Conservation (phyloP, 179 eudicot species). For the Vitellaria paradoxa region DNA sequence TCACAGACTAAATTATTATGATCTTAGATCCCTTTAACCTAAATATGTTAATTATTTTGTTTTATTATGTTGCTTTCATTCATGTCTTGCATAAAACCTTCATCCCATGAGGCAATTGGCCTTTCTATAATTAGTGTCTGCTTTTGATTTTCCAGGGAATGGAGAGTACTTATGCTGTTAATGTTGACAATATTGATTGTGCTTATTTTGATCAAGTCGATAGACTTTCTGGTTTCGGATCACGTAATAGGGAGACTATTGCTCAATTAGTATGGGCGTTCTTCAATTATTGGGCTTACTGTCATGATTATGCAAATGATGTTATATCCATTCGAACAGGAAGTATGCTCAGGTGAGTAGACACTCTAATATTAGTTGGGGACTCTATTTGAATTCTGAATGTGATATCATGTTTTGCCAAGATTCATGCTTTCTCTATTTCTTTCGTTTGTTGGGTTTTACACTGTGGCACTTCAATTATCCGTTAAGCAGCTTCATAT, state of each 20-base stretch:
- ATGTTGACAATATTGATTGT: slow-evolving; percentile 65
- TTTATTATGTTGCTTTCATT: background rate
- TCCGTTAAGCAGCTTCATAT: background rate
- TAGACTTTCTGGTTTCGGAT: slow-evolving; percentile 65
- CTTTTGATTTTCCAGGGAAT: slow-evolving; percentile 51
- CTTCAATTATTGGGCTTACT: slow-evolving; percentile 93
- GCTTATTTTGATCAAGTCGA: slow-evolving; percentile 86
- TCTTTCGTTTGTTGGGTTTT: background rate
- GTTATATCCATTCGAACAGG: slow-evolving; percentile 91
- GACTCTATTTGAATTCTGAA: background rate
- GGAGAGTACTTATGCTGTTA: slow-evolving; percentile 63
- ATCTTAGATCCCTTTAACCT: background rate
- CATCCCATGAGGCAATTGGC: background rate
- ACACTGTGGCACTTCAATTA: background rate
- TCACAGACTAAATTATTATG: background rate
- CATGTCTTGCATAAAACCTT: background rate
- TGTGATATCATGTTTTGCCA: background rate
- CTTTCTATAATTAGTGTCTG: background rate
- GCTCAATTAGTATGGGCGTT: slow-evolving; percentile 84
- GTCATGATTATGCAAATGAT: slow-evolving; percentile 80
- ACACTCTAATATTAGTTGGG: background rate
- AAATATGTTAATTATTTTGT: background rate
- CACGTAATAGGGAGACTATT: slow-evolving; percentile 65
- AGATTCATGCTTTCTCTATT: background rate
- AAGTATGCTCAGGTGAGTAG: slow-evolving; percentile 60